phyloP scores from a whole-genome alignment of 345 rosid species.

The Acer campestre region DNA sequence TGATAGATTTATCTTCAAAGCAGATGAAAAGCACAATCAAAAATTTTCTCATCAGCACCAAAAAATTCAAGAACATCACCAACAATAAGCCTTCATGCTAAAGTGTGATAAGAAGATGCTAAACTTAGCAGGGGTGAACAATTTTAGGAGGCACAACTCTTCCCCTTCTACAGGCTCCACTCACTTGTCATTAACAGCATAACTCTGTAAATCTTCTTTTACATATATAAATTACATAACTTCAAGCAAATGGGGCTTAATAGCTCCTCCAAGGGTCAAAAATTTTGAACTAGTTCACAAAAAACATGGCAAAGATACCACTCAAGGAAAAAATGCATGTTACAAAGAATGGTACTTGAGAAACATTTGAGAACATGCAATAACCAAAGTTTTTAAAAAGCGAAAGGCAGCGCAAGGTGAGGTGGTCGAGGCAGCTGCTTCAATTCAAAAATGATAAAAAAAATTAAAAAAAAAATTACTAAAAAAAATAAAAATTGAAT shows the following conservation, averaged over 20 bases:
- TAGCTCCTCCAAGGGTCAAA: neutral
- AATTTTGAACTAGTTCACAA: neutral
- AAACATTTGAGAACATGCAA: neutral
- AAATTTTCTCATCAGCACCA: conserved; percentile 2
- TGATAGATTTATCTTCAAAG: neutral
- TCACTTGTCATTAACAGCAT: conserved; percentile 3
- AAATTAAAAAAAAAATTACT: too few relatives aligned
- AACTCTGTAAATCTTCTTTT: neutral
- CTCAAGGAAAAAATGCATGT: neutral
- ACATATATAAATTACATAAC: neutral
- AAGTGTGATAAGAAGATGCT: neutral
- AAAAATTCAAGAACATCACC: neutral
- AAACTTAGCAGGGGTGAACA: neutral
- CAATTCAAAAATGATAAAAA: too few relatives aligned
- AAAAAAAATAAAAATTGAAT: too few relatives aligned
- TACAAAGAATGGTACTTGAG: neutral
- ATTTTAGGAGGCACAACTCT: neutral
- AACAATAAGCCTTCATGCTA: neutral
- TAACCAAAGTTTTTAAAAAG: neutral
- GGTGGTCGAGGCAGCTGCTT: too few relatives aligned
- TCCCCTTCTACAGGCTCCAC: neutral
- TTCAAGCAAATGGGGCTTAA: neutral
- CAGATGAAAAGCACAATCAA: neutral
- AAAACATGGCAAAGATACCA: neutral
- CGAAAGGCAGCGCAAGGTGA: too few relatives aligned